phyloP scores from a whole-genome alignment of 176 grass and related monocot species.

The Triticum turgidum region DNA sequence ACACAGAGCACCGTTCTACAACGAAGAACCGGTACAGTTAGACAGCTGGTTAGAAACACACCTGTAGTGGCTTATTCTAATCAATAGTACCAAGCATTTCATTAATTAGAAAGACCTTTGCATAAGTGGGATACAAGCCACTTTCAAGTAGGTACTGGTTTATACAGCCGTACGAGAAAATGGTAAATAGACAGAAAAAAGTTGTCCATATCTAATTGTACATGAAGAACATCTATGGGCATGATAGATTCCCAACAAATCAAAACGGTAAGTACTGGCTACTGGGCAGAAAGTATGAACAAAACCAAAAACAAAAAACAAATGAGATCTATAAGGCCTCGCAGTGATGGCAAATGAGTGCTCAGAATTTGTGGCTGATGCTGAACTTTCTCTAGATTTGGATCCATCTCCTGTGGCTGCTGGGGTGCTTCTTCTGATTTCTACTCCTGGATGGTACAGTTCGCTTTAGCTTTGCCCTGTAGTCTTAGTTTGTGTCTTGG shows the following conservation, averaged over 20 bases:
- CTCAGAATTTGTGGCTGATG: too few relatives aligned
- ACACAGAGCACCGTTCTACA: not conserved
- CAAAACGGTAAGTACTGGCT: not conserved
- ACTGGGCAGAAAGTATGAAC: not conserved
- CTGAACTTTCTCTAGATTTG: too few relatives aligned
- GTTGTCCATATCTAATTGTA: not conserved
- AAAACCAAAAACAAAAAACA: not conserved
- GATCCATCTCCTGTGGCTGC: too few relatives aligned
- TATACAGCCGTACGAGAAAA: not conserved
- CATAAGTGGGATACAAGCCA: not conserved
- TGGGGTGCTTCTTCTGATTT: too few relatives aligned
- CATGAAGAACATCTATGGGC: not conserved
- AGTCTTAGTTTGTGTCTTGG: too few relatives aligned
- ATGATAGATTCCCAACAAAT: not conserved
- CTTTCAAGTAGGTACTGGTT: not conserved
- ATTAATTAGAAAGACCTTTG: not conserved
- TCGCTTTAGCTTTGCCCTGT: too few relatives aligned
- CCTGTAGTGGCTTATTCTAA: slow-evolving; percentile 89
- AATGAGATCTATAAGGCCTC: too few relatives aligned
- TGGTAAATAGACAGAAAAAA: not conserved
- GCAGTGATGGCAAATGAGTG: too few relatives aligned
- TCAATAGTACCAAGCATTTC: slow-evolving; percentile 63
- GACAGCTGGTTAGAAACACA: slow-evolving; percentile 23
- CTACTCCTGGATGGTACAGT: too few relatives aligned
- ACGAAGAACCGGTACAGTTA: not conserved